phyloP scores from a whole-genome alignment of 1,284 basidiomycete species.

The Trichosporon sp. region DNA sequence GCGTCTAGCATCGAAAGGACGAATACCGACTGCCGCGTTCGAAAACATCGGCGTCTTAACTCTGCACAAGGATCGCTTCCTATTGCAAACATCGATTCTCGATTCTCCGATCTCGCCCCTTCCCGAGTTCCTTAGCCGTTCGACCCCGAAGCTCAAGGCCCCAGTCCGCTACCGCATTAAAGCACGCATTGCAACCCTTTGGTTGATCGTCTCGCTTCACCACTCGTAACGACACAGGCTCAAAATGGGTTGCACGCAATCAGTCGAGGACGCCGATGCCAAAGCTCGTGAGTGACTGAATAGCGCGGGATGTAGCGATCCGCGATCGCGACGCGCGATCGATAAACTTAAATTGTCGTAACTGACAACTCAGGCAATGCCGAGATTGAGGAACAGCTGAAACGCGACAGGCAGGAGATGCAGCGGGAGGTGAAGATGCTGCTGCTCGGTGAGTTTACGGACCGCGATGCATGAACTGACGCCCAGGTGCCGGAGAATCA shows the following conservation, averaged over 20 bases:
- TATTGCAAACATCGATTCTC: background rate
- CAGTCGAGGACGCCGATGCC: conserved; percentile 49
- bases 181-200: background rate
- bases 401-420: conserved; percentile 82
- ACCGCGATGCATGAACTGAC: background rate
- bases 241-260: conserved; percentile 52
- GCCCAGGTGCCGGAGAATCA: conserved; percentile 70
- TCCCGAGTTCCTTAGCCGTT: background rate
- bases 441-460: conserved; percentile 58
- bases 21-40: background rate
- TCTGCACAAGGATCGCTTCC: background rate
- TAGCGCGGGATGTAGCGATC: background rate
- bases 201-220: background rate
- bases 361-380: conserved; percentile 59
- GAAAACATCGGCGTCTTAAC: background rate
- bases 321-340: background rate
- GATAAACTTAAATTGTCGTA: background rate
- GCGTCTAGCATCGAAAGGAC: background rate
- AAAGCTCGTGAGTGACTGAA: conserved; percentile 45
- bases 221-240: background rate
- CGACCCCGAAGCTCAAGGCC: background rate
- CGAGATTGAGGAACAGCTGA: conserved; percentile 93
- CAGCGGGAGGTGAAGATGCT: conserved; percentile 84
- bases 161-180: background rate
- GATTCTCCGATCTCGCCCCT: background rate